A percentile compares a stretch with the other conserved stretches of the same genome.
Evolutionary conservation across 2,329 filamentous ascomycete species (phyloP).

Genomic region (Escovopsis sp.): DNA sequence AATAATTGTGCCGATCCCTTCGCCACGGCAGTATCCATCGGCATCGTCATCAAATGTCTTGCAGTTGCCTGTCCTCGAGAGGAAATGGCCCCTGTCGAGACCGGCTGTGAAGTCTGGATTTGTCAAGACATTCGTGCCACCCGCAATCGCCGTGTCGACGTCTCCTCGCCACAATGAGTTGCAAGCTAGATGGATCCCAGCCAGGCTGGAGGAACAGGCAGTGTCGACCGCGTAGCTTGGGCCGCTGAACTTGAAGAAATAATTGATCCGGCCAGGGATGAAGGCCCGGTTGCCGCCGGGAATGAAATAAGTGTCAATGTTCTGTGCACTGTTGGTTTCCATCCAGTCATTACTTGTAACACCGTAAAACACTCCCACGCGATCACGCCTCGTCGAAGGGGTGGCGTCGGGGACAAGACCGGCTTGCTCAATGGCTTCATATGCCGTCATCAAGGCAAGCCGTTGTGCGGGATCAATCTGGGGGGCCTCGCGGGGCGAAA

Average conservation of each 20-base stretch:
- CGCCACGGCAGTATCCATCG: slow-evolving; percentile 70
- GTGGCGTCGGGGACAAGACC: slow-evolving; percentile 5
- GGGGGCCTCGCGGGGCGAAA: slow-evolving; percentile 62
- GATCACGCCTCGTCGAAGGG: slow-evolving; percentile 34
- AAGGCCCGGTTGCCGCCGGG: slow-evolving; percentile 36
- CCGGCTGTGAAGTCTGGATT: slow-evolving; percentile 70
- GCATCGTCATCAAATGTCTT: slow-evolving; percentile 70
- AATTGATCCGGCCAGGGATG: slow-evolving; percentile 50
- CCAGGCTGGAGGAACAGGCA: slow-evolving; percentile 60
- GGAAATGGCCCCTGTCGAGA: slow-evolving; percentile 60
- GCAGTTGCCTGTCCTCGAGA: slow-evolving; percentile 40
- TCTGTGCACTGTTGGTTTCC: slow-evolving; percentile 60
- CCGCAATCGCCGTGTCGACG: slow-evolving; percentile 67
- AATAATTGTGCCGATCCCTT: slow-evolving; percentile 58
- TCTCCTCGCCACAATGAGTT: slow-evolving; percentile 44
- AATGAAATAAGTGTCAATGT: slow-evolving; percentile 42
- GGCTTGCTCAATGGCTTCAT: slow-evolving; percentile 56
- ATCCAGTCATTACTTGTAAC: slow-evolving; percentile 66
- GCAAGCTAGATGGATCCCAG: slow-evolving; percentile 41
- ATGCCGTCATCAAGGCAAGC: slow-evolving; percentile 56
- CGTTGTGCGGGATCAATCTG: slow-evolving; percentile 66
- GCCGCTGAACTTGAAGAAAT: slow-evolving; percentile 63
- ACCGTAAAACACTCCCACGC: slow-evolving; percentile 60
- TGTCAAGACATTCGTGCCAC: slow-evolving; percentile 64
- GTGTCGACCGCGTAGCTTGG: slow-evolving; percentile 61